Base-by-base conservation (phyloP, 169 alveolate species). In the Eimeria brunetti region DNA sequence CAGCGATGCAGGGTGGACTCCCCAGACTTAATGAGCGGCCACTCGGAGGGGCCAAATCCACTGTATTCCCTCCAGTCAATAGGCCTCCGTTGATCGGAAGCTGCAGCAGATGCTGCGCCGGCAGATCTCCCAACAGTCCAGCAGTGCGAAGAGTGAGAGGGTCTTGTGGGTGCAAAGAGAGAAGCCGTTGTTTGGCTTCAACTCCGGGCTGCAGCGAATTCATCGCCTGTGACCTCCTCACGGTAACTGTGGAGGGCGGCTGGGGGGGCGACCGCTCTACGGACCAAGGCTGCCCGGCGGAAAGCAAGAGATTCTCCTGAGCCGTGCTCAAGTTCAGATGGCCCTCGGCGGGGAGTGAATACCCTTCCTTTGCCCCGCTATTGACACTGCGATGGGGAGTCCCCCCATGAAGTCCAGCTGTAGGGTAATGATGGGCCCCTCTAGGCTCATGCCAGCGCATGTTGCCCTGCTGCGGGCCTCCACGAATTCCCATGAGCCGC, bases 291-390 rank as follows among this genome's bases (percentile, higher is more conserved):
- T 83, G 90, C 69, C 88, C 67, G 14, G 64, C 67, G 88, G 88
- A 78, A 62, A 27, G 44, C 67, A 78, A 44, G 67, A 62, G 60
- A 16, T 78, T 78, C 67, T 78, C 88, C 44, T 78, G 88, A 78
- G 67, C n/a, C 46, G 88, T 49, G 88, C 88, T 78, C 38, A 78
- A 78, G 60, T 30, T 78, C 64, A 78, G 88, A 24, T 56, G 71
- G 92, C 64, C 81, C 92, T 49, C 92, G 60, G 78, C 92, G 80
- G 92, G 92, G 80, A 62, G 60, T 51, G 60, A 30, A 62, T 85
- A 60, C 51, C 80, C 92, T 62, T 85, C 92, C 92, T 62, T 85
- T 85, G 92, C 92, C 92, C 92, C 92, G 64, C 92, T 60, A 22
- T 85, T 41, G 41, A 69, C 80, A 60, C 92, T 85, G 49, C 92